These are phyloP conservation scores for Mortierella polycephala DNA, from an alignment of 371 early-diverging fungal species.

Conservation along the genomic window DNA sequence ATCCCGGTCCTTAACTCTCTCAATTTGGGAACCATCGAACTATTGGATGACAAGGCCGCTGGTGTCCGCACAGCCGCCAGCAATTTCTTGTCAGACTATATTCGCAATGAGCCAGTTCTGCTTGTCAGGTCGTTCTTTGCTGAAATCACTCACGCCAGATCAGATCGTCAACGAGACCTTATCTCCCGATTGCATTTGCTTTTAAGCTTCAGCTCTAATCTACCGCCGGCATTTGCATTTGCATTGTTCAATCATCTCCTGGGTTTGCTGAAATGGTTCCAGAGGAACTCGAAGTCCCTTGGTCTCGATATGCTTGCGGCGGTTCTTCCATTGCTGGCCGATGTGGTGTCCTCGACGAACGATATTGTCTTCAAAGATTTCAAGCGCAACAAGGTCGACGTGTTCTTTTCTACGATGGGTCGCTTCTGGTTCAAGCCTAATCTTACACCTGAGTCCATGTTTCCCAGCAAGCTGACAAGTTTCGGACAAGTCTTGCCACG, in stretches of 20 bases:
- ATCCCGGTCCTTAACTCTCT: constrained; percentile 62
- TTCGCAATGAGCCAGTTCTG: constrained; percentile 69
- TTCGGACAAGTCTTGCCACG: constrained; percentile 47
- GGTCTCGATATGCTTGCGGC: constrained; percentile 58
- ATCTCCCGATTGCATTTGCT: constrained; percentile 61
- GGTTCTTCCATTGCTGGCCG: constrained; percentile 65
- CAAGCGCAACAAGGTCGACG: constrained; percentile 72
- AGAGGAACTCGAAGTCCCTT: constrained; percentile 56
- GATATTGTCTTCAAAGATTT: constrained; percentile 70
- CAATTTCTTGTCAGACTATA: constrained; percentile 61
- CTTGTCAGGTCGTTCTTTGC: constrained; percentile 68
- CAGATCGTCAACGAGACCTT: constrained; percentile 57
- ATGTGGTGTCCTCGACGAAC: constrained; percentile 67
- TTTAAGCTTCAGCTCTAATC: constrained; percentile 62
- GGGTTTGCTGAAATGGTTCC: constrained; percentile 71
- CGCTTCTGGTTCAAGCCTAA: constrained; percentile 72
- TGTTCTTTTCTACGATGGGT: constrained; percentile 64
- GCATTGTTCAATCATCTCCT: constrained; percentile 72
- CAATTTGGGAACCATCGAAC: constrained; percentile 62
- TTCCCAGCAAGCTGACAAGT: constrained; percentile 53
- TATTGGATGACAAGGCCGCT: constrained; percentile 62
- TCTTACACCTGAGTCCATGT: constrained; percentile 62
- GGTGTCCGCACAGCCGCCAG: constrained; percentile 60
- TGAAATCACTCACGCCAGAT: constrained; percentile 59
- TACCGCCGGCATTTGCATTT: constrained; percentile 69